A percentile compares a stretch with the other conserved stretches of the same genome.
Evolutionary conservation across 2,329 filamentous ascomycete species (phyloP).

Genomic region (Grosmannia serpens): DNA sequence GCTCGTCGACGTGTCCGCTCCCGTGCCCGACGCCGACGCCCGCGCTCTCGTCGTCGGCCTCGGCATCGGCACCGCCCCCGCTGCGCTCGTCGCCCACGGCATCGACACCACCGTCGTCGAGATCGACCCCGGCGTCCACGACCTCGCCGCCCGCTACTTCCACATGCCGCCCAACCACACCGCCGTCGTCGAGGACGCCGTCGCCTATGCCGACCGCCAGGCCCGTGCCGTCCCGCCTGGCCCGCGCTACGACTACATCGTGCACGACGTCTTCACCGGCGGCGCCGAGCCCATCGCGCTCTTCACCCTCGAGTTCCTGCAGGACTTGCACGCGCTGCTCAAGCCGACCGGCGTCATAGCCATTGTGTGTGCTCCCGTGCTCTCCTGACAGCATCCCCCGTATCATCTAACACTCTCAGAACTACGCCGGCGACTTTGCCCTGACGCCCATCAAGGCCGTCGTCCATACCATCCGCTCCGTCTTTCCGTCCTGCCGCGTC

Average conservation of each 20-base stretch:
- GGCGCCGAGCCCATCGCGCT: conserved; percentile 82
- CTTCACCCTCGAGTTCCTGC: conserved; percentile 78
- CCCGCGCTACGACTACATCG: conserved; percentile 71
- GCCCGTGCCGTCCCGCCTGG: conserved; percentile 25
- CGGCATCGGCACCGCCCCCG: conserved; percentile 83
- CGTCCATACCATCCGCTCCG: conserved; percentile 66
- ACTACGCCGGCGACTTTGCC: conserved; percentile 83
- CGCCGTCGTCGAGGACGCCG: conserved; percentile 71
- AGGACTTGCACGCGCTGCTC: conserved; percentile 57
- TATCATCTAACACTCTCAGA: conserved; percentile 37
- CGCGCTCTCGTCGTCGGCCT: conserved; percentile 82
- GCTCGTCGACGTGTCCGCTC: conserved; percentile 52
- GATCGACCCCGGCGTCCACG: conserved; percentile 80
- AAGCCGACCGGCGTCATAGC: conserved; percentile 73
- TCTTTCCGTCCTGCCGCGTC: conserved; percentile 84
- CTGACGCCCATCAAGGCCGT: conserved; percentile 67
- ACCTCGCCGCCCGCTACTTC: conserved; percentile 77
- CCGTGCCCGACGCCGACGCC: conserved; percentile 50
- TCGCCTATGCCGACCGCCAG: conserved; percentile 48
- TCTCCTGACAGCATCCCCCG: background rate
- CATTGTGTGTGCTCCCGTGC: conserved; percentile 50
- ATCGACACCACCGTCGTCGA: conserved; percentile 92
- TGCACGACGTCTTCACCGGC: conserved; percentile 96
- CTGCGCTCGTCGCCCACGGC: conserved; percentile 74
- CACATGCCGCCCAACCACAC: conserved; percentile 65